Base-by-base conservation (phyloP, 1,284 basidiomycete genomes). In the Cutaneotrichosporon sp. region DNA sequence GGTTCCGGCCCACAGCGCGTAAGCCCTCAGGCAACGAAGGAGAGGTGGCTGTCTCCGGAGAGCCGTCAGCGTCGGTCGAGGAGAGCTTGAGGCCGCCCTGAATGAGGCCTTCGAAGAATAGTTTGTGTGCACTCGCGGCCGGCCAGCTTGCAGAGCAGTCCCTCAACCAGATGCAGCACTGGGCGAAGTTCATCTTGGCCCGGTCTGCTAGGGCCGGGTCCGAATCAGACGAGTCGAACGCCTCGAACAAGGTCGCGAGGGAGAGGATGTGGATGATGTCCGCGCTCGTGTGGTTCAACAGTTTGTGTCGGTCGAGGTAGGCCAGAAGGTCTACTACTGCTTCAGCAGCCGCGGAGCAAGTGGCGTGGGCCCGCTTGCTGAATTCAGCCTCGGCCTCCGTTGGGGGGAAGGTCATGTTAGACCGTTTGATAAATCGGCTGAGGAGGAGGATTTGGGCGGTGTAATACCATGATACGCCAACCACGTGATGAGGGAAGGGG, bases 21-120 rank as follows among this genome's bases (percentile, higher is more conserved):
- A 65, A 44, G 2, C 55, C 56, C 5, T 58, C 59, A 5, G 46
- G 46, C 8, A 55, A 44, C 1, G 46, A 12, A 6, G 55, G 48
- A 4, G 51, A 44, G 14, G 41, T 46, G 7, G 32, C 43, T 5
- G 10, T 34, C 14, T 31, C 37, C 4, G 50, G 44, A 12, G 47
- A 47, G 17, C 22, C 35, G 11, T 16, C 17, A 9, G 22, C 12
- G 7, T 37, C 35, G 8, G 17, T 20, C 3, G 37, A 49, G 7
- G 49, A 49, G 12, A 57, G 39, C 50, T 63, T 62, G 22, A 68
- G 46, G 9, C 68, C 70, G 4, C 68, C 68, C 45, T 64, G 63
- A 31, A 72, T 69, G 27, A 72, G 48, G 14, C 66, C 69, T 44
- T 74, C 71, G 33, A 74, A 70, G 59, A 72, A 74, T 16, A 71